Base-by-base conservation (phyloP, 805 yeast species). In the Wickerhamomyces chaumierensis region DNA sequence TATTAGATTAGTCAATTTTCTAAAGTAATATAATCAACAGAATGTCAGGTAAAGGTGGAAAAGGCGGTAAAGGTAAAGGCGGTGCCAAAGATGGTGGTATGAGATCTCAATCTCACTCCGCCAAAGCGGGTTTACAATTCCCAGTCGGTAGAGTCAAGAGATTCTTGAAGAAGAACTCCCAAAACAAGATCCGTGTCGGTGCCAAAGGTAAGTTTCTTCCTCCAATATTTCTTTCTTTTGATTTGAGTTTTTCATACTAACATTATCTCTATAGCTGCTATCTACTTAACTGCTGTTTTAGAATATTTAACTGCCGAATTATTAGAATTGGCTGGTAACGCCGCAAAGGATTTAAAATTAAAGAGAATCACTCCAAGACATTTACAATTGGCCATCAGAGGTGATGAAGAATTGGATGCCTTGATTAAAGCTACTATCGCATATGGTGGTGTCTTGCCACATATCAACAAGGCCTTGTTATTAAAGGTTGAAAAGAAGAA, bases 111-210 rank as follows among this genome's bases (percentile, higher is more conserved):
- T 83, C 95, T 13, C 94, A 88, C 52, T 84, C 95, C 5, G 94
- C 95, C 9, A 79, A 94, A 62, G 96, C 96, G 20, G 96, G 96
- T 19, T 68, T 87, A 60, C 92, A 82, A 61, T 92, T 92, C 68
- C 99, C 99, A 37, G 97, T 94, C 31, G 99, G 99, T 43, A 86
- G 99, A 80, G 87, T 92, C 53, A 90, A 92, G 75, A 78, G 98
- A 69, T 90, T 87, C 61, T 71, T 92, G 63, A 90, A 88, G 70
- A 80, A 73, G 62, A 84, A 81, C 48, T 94, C 95, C 17, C 92
- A 85, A 59, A 85, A 84, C 64, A 75, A 72, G 56, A 73, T 75
- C 47, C 67, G 95, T 61, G 94, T 86, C 36, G 95, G 95, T 42
- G 75, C 82, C 61, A 64, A 81, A 65, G 64, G 71, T 60, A 45